phyloP scores from a whole-genome alignment of 306 rosid genomes.

The Potentilla sterilis region DNA sequence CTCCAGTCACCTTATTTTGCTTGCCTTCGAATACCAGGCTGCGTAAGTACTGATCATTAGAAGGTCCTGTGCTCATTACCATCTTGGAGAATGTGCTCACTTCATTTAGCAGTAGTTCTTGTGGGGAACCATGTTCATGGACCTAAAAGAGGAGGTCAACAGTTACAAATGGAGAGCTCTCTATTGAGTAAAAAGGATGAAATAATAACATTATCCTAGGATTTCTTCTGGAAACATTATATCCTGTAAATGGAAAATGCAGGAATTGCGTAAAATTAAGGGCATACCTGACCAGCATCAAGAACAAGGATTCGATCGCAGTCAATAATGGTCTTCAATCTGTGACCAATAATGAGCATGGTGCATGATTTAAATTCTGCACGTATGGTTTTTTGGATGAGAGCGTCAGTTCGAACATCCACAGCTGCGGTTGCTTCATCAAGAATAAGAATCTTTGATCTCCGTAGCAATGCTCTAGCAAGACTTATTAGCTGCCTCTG shows the following conservation, averaged over 20 bases:
- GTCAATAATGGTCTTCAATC: conserved; percentile 83
- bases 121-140: conserved; percentile 60
- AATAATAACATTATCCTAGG: not conserved
- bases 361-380: conserved; percentile 82
- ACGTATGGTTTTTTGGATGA: conserved; percentile 82
- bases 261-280: conserved; percentile 9
- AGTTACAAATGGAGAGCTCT: not conserved
- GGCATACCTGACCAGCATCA: conserved; percentile 68
- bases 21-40: conserved; percentile 45
- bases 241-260: not conserved
- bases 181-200: not conserved
- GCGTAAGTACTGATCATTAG: conserved; percentile 70
- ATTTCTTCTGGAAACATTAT: not conserved
- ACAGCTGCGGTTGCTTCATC: conserved; percentile 97
- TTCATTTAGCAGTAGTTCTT: conserved; percentile 52
- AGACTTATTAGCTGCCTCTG: conserved; percentile 87
- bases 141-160: conserved; percentile 40
- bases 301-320: conserved; percentile 67
- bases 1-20: conserved; percentile 21
- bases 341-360: conserved; percentile 86
- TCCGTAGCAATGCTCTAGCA: conserved; percentile 76
- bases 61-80: conserved; percentile 83
- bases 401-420: conserved; percentile 84
- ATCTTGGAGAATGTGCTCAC: conserved; percentile 68
- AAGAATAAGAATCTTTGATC: conserved; percentile 85